Base-by-base conservation (phyloP, 1,284 basidiomycete genomes). In the Hemileia vastatrix region DNA sequence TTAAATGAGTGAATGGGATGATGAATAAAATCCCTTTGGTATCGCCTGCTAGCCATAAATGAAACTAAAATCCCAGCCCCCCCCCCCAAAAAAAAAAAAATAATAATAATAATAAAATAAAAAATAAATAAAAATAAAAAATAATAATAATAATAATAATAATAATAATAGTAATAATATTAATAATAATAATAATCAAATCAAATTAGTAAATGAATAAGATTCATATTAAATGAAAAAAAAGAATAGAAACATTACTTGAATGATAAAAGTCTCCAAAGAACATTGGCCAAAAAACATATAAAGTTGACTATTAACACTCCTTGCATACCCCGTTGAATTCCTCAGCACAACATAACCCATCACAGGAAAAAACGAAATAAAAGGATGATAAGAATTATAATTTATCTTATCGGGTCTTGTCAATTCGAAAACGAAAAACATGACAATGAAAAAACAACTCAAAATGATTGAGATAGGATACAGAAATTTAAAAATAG, bases 31-130 rank as follows among this genome's bases (percentile, higher is more conserved):
- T 80, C 18, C 87, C 88, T 73, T 88, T 88, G 18, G 87, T 90
- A 72, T 93, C 90, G 3, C 83, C 87, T 0, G 87, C 89, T 43
- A 93, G 80, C 87, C 89, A 92, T 55, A 90, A 80, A 76, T 93
- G 90, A 77, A 86, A 92, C 74, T 93, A 88, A 19, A 4, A 15
- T 33, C 4, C 8, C 4, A 8, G 19, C n/a, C 19, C 6, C 33
- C 6, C 19, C 5, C 23, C 8, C 6, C 15, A 48, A 8, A 21
- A 18, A 48, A 48, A 48, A 8, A 13, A 48, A 48, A n/a, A n/a
- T n/a, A n/a, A n/a, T n/a, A n/a, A n/a, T n/a, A n/a, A n/a, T n/a
- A n/a, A n/a, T n/a, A n/a, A n/a, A n/a, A n/a, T n/a, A n/a, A n/a
- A n/a, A n/a, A n/a, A n/a, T n/a, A n/a, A n/a, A n/a, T n/a, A n/a